Evolutionary conservation across 2,329 filamentous ascomycete genomes (phyloP).

Genomic region (Coniochaeta sp.): DNA sequence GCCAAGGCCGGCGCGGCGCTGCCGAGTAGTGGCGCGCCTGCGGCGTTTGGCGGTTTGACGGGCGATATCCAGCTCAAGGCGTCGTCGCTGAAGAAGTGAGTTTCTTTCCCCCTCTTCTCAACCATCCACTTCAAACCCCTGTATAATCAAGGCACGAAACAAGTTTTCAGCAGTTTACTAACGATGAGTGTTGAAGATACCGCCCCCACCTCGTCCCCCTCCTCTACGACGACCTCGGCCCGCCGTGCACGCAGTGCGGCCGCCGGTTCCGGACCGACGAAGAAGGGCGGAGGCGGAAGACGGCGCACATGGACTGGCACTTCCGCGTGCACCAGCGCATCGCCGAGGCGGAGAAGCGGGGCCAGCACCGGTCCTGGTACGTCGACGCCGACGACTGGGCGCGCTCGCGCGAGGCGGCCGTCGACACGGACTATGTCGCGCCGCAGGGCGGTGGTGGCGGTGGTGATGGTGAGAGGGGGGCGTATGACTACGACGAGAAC

Average conservation of each 20-base stretch:
- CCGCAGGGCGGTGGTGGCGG: constrained; percentile 16
- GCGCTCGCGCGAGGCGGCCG: constrained; percentile 67
- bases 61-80: constrained; percentile 49
- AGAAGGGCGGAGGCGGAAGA: constrained; percentile 78
- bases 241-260: constrained; percentile 87
- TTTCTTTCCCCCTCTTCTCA: not conserved
- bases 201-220: constrained; percentile 66
- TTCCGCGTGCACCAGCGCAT: constrained; percentile 89
- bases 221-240: constrained; percentile 75
- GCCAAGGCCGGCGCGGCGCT: constrained; percentile 8
- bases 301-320: constrained; percentile 94
- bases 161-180: no score
- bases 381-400: constrained; percentile 95
- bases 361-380: constrained; percentile 91
- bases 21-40: not conserved
- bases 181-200: constrained; percentile 10
- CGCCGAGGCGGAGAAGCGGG: constrained; percentile 75
- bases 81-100: constrained; percentile 35
- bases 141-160: no score
- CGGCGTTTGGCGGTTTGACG: not conserved
- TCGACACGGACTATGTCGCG: constrained; percentile 53
- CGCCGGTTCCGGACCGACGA: constrained; percentile 71
- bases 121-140: constrained; percentile 8
- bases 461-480: constrained; percentile 21
- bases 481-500: constrained; percentile 28